Percentiles rank a stretch among this genome's conserved stretches.
Evolutionary conservation across 176 grass and related monocot genomes (phyloP).

Genomic region (Alopecurus myosuroides): DNA sequence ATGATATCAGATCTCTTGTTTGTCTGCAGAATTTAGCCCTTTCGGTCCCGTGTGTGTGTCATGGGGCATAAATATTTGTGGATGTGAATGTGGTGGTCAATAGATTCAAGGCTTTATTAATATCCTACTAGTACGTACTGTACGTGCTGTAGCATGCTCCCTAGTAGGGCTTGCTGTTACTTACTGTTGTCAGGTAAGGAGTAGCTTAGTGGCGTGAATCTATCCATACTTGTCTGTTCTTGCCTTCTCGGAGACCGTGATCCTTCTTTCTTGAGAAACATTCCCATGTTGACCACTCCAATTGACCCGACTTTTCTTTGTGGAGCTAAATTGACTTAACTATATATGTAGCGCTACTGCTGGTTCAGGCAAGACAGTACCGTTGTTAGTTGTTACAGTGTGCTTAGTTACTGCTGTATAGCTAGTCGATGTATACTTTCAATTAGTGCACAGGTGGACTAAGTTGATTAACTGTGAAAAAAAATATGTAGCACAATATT

Average conservation of each 20-base stretch:
- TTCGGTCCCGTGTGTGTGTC: background rate
- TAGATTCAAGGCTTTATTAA: background rate
- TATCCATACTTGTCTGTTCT: constrained; percentile 38
- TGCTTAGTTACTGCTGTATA: background rate
- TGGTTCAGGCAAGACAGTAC: constrained; percentile 1
- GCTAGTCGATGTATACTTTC: background rate
- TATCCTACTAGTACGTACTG: background rate
- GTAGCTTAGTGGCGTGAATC: constrained; percentile 23
- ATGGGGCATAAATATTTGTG: constrained; percentile 15
- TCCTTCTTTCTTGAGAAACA: constrained; percentile 30
- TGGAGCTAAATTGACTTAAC: constrained; percentile 31
- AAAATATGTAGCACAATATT: background rate
- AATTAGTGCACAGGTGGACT: background rate
- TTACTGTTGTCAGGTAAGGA: constrained; percentile 20
- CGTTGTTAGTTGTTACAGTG: constrained; percentile 4
- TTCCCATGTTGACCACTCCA: constrained; percentile 37
- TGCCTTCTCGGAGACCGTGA: constrained; percentile 43
- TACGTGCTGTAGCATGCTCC: background rate
- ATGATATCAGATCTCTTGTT: constrained; percentile 26
- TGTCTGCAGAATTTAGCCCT: background rate
- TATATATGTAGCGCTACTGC: constrained; percentile 14
- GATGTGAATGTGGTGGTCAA: constrained; percentile 16
- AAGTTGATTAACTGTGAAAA: background rate
- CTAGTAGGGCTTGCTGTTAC: constrained; percentile 21
- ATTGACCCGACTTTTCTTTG: constrained; percentile 39